phyloP scores from a whole-genome alignment of 2,329 filamentous ascomycete genomes.

The Ophiostoma himal-ulmi region DNA sequence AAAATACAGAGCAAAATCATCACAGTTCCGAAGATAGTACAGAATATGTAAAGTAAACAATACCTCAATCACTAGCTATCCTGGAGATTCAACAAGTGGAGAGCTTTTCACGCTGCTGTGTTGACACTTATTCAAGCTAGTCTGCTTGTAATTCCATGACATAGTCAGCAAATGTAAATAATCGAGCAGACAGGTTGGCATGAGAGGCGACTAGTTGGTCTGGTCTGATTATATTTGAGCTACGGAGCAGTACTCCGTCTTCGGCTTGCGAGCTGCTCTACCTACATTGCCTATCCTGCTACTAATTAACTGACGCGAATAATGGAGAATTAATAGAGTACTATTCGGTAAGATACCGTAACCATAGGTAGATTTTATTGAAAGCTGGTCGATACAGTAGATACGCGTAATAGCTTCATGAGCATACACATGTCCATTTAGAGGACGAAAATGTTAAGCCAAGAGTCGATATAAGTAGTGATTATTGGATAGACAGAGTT shows the following conservation, averaged over 20 bases:
- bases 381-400: background rate
- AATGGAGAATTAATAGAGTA: background rate
- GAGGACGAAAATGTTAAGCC: too few relatives aligned
- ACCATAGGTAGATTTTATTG: background rate
- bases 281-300: background rate
- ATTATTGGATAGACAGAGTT: too few relatives aligned
- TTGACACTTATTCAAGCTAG: background rate
- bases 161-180: background rate
- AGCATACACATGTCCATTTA: too few relatives aligned
- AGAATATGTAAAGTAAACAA: background rate
- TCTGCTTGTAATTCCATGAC: background rate
- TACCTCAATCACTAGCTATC: background rate
- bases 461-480: too few relatives aligned
- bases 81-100: too few relatives aligned
- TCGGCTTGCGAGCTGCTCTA: background rate
- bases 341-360: background rate
- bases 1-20: background rate
- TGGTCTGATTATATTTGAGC: too few relatives aligned
- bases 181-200: too few relatives aligned
- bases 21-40: background rate
- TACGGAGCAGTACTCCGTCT: background rate
- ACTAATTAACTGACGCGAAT: background rate
- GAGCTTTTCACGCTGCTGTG: background rate
- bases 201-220: too few relatives aligned
- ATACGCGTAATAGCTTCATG: background rate